Evolutionary conservation across 768 basidiomycete genomes (phyloP), one percentile per base, ranked within the genome.

Genomic region (Candolleomyces aberdarensis): DNA sequence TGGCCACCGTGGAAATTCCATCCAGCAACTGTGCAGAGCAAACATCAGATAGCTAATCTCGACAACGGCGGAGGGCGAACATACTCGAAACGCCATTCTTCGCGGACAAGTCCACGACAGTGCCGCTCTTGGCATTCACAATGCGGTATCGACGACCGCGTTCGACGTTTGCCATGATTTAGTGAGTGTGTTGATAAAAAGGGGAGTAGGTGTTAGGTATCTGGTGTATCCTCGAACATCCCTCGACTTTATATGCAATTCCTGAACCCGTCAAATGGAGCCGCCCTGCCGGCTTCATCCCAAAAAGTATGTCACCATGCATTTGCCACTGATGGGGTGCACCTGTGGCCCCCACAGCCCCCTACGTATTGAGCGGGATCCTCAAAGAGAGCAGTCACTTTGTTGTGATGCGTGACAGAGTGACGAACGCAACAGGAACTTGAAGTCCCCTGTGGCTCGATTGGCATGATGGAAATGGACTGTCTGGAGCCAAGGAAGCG

Each of bases 61-160:
- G 40, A 56, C n/a, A 41, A 8, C 36, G 40, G 13, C 5, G 40
- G 8, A 19, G 19, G 40, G 40, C 53, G 32, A 2, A 72, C 80
- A 26, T 61, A 83, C 83, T 75, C 51, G 80, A 75, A 9, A 52
- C 67, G 62, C 81, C 75, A 66, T 86, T 84, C 9, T 60, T 72
- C 3, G 79, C 83, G 17, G 85, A 86, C 59, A 87, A 76, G 66
- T 87, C 85, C 26, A 85, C 63, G 41, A 76, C 81, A 5, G 80
- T 86, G 4, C 77, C 78, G 8, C 78, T 72, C 70, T 84, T 80
- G 64, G 70, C 77, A 71, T 87, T 88, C 47, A 68, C 73, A 64
- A 87, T 75, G 43, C 64, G 74, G 73, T 84, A 86, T 0, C 66
- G 74, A 15, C 41, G 56, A 26, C 81, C 80, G 32, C 74, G 70